Percentiles rank a stretch among this genome's conserved stretches.
Conservation (phyloP, 129 eudicot species). For the Flaveria bidentis region DNA sequence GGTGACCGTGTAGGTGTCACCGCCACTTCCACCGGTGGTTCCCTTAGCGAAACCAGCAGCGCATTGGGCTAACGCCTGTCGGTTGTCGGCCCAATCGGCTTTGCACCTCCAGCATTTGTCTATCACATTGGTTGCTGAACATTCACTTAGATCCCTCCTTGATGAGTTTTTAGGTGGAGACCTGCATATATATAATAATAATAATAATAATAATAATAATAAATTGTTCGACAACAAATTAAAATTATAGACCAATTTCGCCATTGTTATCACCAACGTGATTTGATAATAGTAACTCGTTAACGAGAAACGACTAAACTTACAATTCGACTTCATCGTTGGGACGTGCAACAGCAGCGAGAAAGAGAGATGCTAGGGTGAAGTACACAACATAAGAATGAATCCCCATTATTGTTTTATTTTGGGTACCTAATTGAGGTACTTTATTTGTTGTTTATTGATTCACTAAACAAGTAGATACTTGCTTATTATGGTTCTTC, state of each 20-base stretch:
- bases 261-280: too few species aligned
- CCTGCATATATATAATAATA: neutral
- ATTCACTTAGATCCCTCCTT: conserved; percentile 49
- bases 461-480: conserved; percentile 16
- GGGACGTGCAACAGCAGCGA: neutral
- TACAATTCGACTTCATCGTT: neutral
- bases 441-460: neutral
- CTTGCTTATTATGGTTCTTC: conserved; percentile 21
- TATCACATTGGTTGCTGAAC: conserved; percentile 58
- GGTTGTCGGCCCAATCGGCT: conserved; percentile 53
- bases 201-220: too few species aligned
- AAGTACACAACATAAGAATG: neutral
- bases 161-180: conserved; percentile 34
- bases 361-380: neutral
- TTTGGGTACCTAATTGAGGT: neutral
- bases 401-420: conserved; percentile 23
- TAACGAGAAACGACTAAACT: neutral
- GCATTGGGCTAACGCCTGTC: conserved; percentile 65
- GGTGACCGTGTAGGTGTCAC: conserved; percentile 56
- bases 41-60: conserved; percentile 54
- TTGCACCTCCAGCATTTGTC: conserved; percentile 82
- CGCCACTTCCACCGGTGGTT: conserved; percentile 62
- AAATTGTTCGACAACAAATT: neutral
- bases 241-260: neutral
- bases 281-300: too few species aligned